Evolutionary conservation across 768 basidiomycete species (phyloP).

Genomic region (Mycena capillaripes): DNA sequence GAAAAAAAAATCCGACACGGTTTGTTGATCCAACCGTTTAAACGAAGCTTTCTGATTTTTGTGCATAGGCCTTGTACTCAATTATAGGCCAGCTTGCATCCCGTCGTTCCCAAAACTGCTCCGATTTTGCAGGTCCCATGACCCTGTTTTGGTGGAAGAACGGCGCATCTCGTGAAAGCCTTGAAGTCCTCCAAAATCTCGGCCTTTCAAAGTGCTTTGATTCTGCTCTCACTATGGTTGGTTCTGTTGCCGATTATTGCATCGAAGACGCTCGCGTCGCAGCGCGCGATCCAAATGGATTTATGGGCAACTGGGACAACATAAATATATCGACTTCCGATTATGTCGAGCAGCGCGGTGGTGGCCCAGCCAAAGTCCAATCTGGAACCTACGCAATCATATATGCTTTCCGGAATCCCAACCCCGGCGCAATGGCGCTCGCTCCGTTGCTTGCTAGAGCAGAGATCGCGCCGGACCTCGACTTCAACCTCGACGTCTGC

Average conservation of each 20-base stretch:
- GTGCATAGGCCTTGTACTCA: neutral
- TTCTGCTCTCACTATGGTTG: neutral
- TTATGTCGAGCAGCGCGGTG: constrained; percentile 9
- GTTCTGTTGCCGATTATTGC: neutral
- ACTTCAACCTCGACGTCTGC: constrained; percentile 32
- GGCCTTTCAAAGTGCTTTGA: constrained; percentile 14
- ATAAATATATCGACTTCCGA: neutral
- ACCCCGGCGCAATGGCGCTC: constrained; percentile 39
- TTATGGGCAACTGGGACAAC: constrained; percentile 14
- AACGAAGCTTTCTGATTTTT: neutral
- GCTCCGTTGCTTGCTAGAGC: constrained; percentile 39
- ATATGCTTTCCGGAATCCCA: constrained; percentile 42
- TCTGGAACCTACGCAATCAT: constrained; percentile 51
- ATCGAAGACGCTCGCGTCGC: neutral
- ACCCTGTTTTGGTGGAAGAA: constrained; percentile 15
- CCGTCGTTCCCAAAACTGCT: neutral
- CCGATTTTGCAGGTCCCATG: constrained; percentile 11
- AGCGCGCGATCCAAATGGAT: neutral
- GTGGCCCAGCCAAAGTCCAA: constrained; percentile 45
- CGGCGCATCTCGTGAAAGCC: neutral
- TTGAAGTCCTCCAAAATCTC: constrained; percentile 7
- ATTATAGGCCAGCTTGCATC: constrained; percentile 3
- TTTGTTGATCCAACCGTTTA: neutral
- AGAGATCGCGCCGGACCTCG: constrained; percentile 21
- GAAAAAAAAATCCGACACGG: neutral